A percentile compares a stretch with the other conserved stretches of the same genome.
Conservation (phyloP, 805 yeast species). For the Lachancea meyersii region DNA sequence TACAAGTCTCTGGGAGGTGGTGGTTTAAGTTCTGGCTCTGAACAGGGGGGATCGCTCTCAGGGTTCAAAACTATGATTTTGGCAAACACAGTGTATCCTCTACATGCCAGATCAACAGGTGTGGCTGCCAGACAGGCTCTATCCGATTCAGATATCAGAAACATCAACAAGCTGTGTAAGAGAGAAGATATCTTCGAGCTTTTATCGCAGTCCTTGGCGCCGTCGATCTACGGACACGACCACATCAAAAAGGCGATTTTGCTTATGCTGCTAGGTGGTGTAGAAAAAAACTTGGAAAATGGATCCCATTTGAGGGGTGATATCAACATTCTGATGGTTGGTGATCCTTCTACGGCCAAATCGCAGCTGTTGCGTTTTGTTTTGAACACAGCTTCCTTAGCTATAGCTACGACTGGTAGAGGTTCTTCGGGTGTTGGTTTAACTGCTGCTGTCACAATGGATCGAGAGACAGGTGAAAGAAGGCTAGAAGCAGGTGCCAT, state of each 20-base stretch:
- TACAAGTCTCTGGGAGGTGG: constrained; percentile 84
- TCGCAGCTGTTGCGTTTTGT: constrained; percentile 94
- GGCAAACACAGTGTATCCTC: constrained; percentile 83
- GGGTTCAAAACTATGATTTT: constrained; percentile 77
- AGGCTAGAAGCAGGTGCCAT: constrained; percentile 98
- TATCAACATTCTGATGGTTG: constrained; percentile 91
- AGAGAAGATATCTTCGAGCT: constrained; percentile 68
- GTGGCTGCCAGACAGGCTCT: constrained; percentile 64
- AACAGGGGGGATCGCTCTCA: constrained; percentile 38
- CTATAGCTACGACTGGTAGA: constrained; percentile 97
- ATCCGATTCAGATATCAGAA: constrained; percentile 77
- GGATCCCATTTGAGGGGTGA: constrained; percentile 98
- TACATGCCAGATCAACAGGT: constrained; percentile 83
- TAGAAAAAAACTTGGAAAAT: constrained; percentile 85
- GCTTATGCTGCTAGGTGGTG: constrained; percentile 87
- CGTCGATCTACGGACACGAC: constrained; percentile 91
- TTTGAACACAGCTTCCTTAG: constrained; percentile 87
- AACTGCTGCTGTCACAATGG: constrained; percentile 96
- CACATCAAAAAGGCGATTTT: constrained; percentile 86
- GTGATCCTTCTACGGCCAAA: constrained; percentile 98
- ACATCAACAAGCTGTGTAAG: constrained; percentile 72
- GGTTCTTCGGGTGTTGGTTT: constrained; percentile 99
- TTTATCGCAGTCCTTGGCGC: constrained; percentile 83
- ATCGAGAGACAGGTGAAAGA: constrained; percentile 94
- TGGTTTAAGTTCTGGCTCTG: constrained; percentile 22